phyloP scores from a whole-genome alignment of 305 asterid genomes.

The Nicotiana rustica region DNA sequence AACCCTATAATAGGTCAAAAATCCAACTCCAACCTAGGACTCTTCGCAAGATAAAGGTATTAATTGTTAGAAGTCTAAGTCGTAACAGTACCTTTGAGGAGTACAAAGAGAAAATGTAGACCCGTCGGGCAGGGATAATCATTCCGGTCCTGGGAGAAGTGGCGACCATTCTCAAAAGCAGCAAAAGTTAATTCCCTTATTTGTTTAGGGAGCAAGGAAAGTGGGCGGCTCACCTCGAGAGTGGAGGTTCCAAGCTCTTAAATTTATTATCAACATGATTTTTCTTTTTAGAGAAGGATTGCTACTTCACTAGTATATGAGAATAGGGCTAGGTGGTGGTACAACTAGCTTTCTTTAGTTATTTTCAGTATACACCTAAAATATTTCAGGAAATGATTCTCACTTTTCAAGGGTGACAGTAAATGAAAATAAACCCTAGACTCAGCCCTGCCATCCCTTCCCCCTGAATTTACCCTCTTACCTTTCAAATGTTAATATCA shows the following conservation, averaged over 20 bases:
- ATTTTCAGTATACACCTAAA: neutral
- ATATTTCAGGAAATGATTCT: neutral
- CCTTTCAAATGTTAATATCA: too few relatives aligned
- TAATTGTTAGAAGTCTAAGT: constrained; percentile 1
- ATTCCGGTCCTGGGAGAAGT: too few relatives aligned
- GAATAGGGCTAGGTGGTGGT: neutral
- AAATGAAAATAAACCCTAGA: neutral
- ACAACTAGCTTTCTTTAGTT: neutral
- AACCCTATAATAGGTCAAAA: neutral
- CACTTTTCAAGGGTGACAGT: neutral
- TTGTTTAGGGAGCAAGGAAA: neutral
- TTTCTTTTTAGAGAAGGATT: neutral
- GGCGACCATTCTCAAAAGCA: too few relatives aligned
- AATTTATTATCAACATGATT: neutral
- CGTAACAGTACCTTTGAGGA: constrained; percentile 14
- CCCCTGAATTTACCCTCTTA: neutral
- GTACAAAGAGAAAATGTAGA: neutral
- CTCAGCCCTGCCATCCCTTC: neutral
- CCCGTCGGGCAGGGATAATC: too few relatives aligned
- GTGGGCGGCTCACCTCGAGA: neutral
- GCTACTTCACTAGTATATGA: too few relatives aligned
- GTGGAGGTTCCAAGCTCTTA: neutral
- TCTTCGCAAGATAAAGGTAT: neutral
- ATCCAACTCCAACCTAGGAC: neutral
- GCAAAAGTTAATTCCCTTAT: neutral